Conservation (phyloP, 495 filamentous ascomycete genomes). For the Staphylotrichum longicolle region DNA sequence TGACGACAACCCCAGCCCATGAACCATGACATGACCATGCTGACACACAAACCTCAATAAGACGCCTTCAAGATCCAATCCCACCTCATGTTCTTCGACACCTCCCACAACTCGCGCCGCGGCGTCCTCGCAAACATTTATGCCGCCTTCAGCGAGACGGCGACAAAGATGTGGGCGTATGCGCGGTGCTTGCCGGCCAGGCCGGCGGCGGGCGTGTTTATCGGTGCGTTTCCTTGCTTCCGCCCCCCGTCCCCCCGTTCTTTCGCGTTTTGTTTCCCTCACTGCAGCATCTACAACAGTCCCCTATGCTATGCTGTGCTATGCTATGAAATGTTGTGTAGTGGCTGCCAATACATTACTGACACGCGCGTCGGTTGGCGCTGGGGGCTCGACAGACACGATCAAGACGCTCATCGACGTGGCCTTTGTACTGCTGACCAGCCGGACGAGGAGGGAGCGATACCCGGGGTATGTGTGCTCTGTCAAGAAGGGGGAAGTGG, state of each 20-base stretch:
- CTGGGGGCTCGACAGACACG: conserved; percentile 47
- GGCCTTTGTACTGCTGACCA: conserved; percentile 63
- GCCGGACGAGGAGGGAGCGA: conserved; percentile 45
- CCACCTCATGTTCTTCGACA: conserved; percentile 87
- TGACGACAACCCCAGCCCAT: conserved; percentile 30
- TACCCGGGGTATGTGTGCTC: conserved; percentile 56
- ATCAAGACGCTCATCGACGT: conserved; percentile 64
- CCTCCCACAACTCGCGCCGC: conserved; percentile 65
- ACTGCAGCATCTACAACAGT: no score
- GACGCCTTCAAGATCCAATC: conserved; percentile 81
- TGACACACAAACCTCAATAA: conserved; percentile 2
- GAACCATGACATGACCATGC: no score
- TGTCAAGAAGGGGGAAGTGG: conserved; percentile 62
- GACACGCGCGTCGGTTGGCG: not conserved
- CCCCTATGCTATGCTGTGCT: no score
- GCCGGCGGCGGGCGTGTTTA: conserved; percentile 54
- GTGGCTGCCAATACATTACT: no score
- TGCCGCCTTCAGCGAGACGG: conserved; percentile 68
- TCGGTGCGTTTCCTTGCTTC: conserved; percentile 44
- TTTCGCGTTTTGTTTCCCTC: not conserved
- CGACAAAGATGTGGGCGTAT: conserved; percentile 83
- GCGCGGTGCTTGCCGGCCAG: conserved; percentile 56
- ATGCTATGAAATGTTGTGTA: no score
- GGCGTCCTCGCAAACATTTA: conserved; percentile 74
- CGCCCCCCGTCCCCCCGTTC: not conserved